Base-by-base conservation (phyloP, 208 protist genomes). In the Acanthamoeba lenticulata region DNA sequence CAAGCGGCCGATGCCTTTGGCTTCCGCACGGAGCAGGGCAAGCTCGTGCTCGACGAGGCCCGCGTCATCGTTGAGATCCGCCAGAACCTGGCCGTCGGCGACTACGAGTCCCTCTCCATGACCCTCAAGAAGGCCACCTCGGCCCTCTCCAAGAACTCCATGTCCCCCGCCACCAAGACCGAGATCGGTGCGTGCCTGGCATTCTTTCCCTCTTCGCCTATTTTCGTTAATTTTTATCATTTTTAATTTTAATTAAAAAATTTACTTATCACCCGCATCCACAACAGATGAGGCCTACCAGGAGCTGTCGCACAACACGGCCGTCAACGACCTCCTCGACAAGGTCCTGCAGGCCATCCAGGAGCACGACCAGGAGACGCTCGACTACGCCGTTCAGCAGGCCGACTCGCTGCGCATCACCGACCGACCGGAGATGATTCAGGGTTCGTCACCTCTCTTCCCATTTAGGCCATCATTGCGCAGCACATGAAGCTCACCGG, bases 261-360 rank as follows among this genome's bases (percentile, higher is more conserved):
- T n/a, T n/a, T n/a, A n/a, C n/a, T n/a, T n/a, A n/a, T n/a, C n/a
- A n/a, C n/a, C 13, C 21, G 52, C 19, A 0, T 27, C 62, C 7
- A 29, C 67, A 13, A 27, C 21, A 90, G 83, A 90, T 7, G 47
- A 90, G 40, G 83, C 47, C 83, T 90, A 65, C 83, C 45, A 90
- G 47, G 83, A 90, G 83, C 47, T 90, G 36, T 90, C 83, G 29
- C 83, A 90, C 45, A 90, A 90, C 83, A 90, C 83, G 32, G 83
- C 83, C 49, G 83, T 65, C 17, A 67, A 52, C 27, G 83, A 90
- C 27, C 24, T 90, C 44, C n/a, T 90, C 34, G 83, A 52, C 4
- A 90, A 90, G 47, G 49, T 90, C 21, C n/a, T 90, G 81, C 34
- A 40, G 13, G 81, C 81, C 81, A 62, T 90, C 36, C 32, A 90